Evolutionary conservation across 495 filamentous ascomycete species (phyloP).

Genomic region (Alectoria sarmentosa): DNA sequence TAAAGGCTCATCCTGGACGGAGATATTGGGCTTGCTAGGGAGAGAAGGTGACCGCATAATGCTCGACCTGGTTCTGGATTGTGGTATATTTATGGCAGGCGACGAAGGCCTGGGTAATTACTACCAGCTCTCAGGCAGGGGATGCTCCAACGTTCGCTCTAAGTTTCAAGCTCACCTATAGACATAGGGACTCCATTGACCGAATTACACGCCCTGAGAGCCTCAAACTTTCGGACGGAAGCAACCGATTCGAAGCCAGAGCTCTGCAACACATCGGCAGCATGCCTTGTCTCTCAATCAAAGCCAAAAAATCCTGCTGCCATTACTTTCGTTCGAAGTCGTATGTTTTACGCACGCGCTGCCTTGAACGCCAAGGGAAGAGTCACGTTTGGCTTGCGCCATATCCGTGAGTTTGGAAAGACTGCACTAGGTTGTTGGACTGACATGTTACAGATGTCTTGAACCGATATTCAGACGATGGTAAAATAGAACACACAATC

Average conservation of each 20-base stretch:
- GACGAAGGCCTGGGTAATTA: conserved; percentile 53
- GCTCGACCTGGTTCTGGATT: conserved; percentile 69
- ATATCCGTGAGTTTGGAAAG: conserved; percentile 60
- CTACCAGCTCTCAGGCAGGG: conserved; percentile 73
- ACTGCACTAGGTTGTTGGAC: conserved; percentile 6
- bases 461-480: conserved; percentile 57
- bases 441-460: conserved; percentile 59
- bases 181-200: conserved; percentile 42
- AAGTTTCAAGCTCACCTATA: not conserved
- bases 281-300: not conserved
- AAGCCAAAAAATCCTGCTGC: conserved; percentile 41
- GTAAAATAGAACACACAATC: conserved; percentile 48
- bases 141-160: not conserved
- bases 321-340: conserved; percentile 71
- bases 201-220: conserved; percentile 33
- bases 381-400: conserved; percentile 66
- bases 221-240: not conserved
- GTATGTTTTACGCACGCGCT: conserved; percentile 79
- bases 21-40: conserved; percentile 63
- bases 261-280: not conserved
- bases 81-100: conserved; percentile 66
- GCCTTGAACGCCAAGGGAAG: conserved; percentile 57
- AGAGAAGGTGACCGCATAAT: conserved; percentile 75
- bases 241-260: not conserved
- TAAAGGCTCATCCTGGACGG: conserved; percentile 65